A percentile compares a stretch with the other conserved stretches of the same genome.
Conservation (phyloP, 176 grass and related monocot genomes). For the Ensete ventricosum region DNA sequence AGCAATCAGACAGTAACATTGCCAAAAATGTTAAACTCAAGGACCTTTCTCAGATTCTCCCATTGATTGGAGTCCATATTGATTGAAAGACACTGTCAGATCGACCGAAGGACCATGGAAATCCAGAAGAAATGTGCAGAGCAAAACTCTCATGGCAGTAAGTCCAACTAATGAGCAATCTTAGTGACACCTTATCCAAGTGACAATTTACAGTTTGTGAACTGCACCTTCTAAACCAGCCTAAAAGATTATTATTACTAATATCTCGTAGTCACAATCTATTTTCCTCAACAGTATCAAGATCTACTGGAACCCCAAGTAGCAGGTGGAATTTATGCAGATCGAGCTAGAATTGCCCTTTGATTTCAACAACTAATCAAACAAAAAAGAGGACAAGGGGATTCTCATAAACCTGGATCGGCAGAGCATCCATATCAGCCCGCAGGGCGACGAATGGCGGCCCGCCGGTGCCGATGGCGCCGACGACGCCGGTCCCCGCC, state of each 20-base stretch:
- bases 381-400: background rate
- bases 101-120: background rate
- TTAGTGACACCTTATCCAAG: background rate
- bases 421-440: constrained; percentile 96
- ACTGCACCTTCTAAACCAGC: too few species aligned
- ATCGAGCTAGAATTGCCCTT: background rate
- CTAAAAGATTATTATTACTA: background rate
- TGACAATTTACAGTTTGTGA: background rate
- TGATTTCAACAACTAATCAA: background rate
- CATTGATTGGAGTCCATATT: background rate
- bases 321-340: background rate
- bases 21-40: background rate
- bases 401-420: constrained; percentile 55
- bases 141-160: background rate
- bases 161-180: background rate
- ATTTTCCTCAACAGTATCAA: background rate
- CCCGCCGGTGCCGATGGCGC: constrained; percentile 56
- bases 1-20: background rate
- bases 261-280: background rate
- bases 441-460: constrained; percentile 66
- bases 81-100: background rate
- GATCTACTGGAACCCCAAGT: background rate
- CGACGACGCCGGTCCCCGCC: constrained; percentile 76
- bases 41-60: background rate
- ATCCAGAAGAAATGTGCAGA: background rate